These are phyloP conservation scores for Paramyrothecium roridum DNA, from an alignment of 2,329 filamentous ascomycete species.

Conservation along the genomic window DNA sequence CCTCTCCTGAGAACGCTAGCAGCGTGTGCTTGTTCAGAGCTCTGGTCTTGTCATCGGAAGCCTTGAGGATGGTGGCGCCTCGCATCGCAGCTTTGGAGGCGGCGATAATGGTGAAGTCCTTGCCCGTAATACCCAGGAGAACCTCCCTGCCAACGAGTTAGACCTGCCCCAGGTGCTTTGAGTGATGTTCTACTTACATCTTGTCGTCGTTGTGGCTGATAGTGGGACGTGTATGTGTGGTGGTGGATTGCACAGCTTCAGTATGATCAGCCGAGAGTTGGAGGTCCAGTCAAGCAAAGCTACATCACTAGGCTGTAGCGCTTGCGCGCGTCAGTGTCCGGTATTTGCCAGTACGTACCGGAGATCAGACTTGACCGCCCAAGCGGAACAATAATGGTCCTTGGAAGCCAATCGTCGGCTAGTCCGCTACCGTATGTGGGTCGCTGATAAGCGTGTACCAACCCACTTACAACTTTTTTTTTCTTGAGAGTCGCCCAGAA, in stretches of 20 bases:
- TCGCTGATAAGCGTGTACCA: slow-evolving; percentile 4
- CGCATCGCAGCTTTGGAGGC: slow-evolving; percentile 98
- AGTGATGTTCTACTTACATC: slow-evolving; percentile 5
- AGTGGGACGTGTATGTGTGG: slow-evolving; percentile 12
- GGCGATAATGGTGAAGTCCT: slow-evolving; percentile 97
- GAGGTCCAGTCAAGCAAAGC: slow-evolving; percentile 2
- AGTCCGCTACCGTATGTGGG: not conserved
- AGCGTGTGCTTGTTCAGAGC: slow-evolving; percentile 89
- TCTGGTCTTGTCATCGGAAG: slow-evolving; percentile 94
- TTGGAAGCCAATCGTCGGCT: not conserved
- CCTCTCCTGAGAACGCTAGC: slow-evolving; percentile 93
- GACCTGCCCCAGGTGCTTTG: not conserved
- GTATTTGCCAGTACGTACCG: not conserved
- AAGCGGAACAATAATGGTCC: slow-evolving; percentile 1
- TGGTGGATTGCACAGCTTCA: slow-evolving; percentile 3
- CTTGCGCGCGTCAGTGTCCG: slow-evolving; percentile 11
- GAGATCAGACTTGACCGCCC: slow-evolving; percentile 1
- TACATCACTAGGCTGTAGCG: slow-evolving; percentile 10
- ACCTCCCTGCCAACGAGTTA: slow-evolving; percentile 70
- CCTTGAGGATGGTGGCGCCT: slow-evolving; percentile 93
- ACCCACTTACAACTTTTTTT: slow-evolving; percentile 37
- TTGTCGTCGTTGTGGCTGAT: slow-evolving; percentile 9
- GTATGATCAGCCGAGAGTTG: not conserved
- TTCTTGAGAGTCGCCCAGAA: slow-evolving; percentile 19
- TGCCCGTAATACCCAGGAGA: slow-evolving; percentile 94